These are phyloP conservation scores for Paecilomyces dactylethromorphus DNA, from an alignment of 2,329 filamentous ascomycete genomes.

Conservation along the genomic window DNA sequence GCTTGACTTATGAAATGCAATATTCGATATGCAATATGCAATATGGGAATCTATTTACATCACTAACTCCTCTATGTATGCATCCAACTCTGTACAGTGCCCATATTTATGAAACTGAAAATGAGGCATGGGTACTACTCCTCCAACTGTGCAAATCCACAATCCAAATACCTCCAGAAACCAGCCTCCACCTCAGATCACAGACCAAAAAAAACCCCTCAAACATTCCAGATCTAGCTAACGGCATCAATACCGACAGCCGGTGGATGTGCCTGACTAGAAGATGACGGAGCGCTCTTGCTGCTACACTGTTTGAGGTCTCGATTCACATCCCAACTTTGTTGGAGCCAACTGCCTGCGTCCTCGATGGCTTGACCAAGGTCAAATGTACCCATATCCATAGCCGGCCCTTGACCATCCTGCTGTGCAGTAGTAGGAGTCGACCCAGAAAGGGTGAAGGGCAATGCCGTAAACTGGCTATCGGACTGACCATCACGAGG, in stretches of 20 bases:
- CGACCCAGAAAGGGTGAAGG: constrained; percentile 24
- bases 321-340: constrained; percentile 36
- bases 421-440: constrained; percentile 23
- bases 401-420: constrained; percentile 25
- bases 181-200: not conserved
- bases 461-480: constrained; percentile 9
- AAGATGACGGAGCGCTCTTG: constrained; percentile 8
- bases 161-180: not conserved
- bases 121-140: not conserved
- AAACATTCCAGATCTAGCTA: not conserved
- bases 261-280: constrained; percentile 4
- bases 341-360: constrained; percentile 38
- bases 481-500: constrained; percentile 8
- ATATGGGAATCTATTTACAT: not conserved
- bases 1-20: not conserved
- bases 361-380: constrained; percentile 40
- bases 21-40: not conserved
- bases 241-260: constrained; percentile 11
- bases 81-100: not conserved
- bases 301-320: constrained; percentile 17
- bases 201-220: not conserved
- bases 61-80: not conserved
- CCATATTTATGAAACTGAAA: not conserved
- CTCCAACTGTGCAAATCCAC: not conserved
- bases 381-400: constrained; percentile 32